Evolutionary conservation across 2,329 filamentous ascomycete species (phyloP), one percentile per base, ranked within the genome.

Genomic region (Penicillium hordei): DNA sequence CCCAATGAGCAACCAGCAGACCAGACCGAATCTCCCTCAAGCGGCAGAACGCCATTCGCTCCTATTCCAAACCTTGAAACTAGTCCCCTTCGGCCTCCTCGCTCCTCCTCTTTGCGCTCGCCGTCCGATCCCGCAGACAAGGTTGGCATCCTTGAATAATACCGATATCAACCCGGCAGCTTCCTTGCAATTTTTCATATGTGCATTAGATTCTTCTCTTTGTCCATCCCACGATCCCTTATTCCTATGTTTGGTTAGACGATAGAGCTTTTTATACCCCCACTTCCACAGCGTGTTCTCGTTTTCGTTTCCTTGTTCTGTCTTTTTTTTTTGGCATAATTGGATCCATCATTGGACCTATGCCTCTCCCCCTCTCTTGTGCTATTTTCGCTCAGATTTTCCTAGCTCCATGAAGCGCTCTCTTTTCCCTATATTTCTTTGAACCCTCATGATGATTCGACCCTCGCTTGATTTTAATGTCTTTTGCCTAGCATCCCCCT

Each of bases 31-130:
- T 64, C 65, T 48, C 61, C 64, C 34, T 57, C 63, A n/a, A 56
- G 12, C 39, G 54, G 59, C 52, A 72, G 67, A 33, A 66, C 65
- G 9, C 51, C 60, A 31, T 71, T 75, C 25, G 70, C 71, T 6
- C 70, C 74, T 49, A 67, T 69, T 36, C 61, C 68, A 25, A 70
- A 74, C 25, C 62, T 75, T 19, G 69, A 70, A 23, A 57, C 69
- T 12, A 73, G 68, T 44, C 65, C 70, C 13, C 34, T 65, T 25
- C 70, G 68, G 9, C 74, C 75, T 49, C 72, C 73, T 4, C 73
- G 72, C n/a, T 75, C 73, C n/a, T 77, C 74, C 15, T 77, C 75
- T 12, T 60, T 76, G 42, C 66, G 58, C 46, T 67, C 63, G 7
- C 58, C 58, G 25, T 44, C 58, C 7, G 61, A 64, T 15, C 34